A percentile compares a stretch with the other conserved stretches of the same genome.
phyloP scores from a whole-genome alignment of 805 yeast genomes.

The Cyberlindnera nakhonratchasimensis region DNA sequence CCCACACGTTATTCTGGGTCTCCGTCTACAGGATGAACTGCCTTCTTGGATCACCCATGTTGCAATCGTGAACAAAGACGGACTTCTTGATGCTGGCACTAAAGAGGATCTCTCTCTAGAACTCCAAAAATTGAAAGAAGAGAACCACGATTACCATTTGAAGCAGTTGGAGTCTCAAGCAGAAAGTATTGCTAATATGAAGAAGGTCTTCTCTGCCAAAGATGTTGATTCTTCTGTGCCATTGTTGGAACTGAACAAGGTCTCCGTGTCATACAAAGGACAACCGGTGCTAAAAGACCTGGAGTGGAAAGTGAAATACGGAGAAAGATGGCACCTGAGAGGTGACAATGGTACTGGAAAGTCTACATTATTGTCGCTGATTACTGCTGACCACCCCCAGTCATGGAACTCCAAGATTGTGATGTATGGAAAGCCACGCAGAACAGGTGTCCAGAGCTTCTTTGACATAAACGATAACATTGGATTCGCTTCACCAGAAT shows the following conservation, averaged over 20 bases:
- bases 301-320: constrained; percentile 61
- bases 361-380: constrained; percentile 76
- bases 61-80: constrained; percentile 55
- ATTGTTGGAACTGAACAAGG: constrained; percentile 51
- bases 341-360: constrained; percentile 95
- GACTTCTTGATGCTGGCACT: constrained; percentile 50
- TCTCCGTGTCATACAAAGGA: constrained; percentile 66
- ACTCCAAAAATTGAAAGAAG: constrained; percentile 23
- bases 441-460: constrained; percentile 71
- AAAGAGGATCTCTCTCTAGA: constrained; percentile 27
- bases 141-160: constrained; percentile 18
- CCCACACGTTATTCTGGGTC: constrained; percentile 66
- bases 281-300: constrained; percentile 56
- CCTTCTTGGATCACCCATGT: constrained; percentile 81
- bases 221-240: constrained; percentile 17
- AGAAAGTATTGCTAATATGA: constrained; percentile 20
- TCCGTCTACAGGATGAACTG: constrained; percentile 67
- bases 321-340: constrained; percentile 83
- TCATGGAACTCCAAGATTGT: constrained; percentile 76
- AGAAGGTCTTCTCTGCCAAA: constrained; percentile 15
- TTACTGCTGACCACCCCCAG: constrained; percentile 96
- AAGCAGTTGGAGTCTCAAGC: constrained; percentile 13
- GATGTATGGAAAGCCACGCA: constrained; percentile 63
- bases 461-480: constrained; percentile 75
- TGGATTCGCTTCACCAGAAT: constrained; percentile 88